Base-by-base conservation (phyloP, 495 filamentous ascomycete genomes). In the Tuber calosporum region DNA sequence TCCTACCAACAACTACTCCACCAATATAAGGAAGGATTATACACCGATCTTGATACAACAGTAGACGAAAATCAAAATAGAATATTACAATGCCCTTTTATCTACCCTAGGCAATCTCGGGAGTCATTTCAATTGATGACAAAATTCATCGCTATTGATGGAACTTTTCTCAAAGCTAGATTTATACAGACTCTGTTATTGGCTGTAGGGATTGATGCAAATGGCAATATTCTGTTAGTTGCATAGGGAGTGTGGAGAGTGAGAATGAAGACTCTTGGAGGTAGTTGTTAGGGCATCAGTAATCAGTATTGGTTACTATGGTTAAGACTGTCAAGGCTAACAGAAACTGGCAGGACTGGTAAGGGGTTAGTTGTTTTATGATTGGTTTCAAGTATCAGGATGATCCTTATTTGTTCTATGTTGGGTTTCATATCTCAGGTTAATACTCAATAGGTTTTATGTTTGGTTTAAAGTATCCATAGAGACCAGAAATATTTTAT, bases 231-330 rank as follows among this genome's bases (percentile, higher is more conserved):
- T 38, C 6, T 73, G 0, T 34, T 75, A 13, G 62, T 75, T 15
- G 66, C 62, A 37, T 78, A 73, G 73, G 69, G 66, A 5, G 30
- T 73, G 53, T 78, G 0, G 76, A 78, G 62, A 72, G 66, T 19
- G 66, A 78, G 36, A 78, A 78, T 43, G 66, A 69, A 26, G 17
- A 1, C 3, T 75, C 19, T 0, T 78, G 69, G 75, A 17, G n/a
- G 6, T 78, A 66, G 17, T 77, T 77, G 39, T 41, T 75, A 1
- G 9, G 48, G 0, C 62, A 68, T 43, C 22, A n/a, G n/a, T n/a
- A n/a, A n/a, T n/a, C n/a, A n/a, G n/a, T n/a, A n/a, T n/a, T n/a
- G n/a, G n/a, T n/a, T n/a, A n/a, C n/a, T n/a, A n/a, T n/a, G n/a
- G n/a, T n/a, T n/a, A n/a, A n/a, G n/a, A n/a, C n/a, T n/a, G n/a